phyloP scores from a whole-genome alignment of 1,284 basidiomycete genomes.

The Wallemia hederae region DNA sequence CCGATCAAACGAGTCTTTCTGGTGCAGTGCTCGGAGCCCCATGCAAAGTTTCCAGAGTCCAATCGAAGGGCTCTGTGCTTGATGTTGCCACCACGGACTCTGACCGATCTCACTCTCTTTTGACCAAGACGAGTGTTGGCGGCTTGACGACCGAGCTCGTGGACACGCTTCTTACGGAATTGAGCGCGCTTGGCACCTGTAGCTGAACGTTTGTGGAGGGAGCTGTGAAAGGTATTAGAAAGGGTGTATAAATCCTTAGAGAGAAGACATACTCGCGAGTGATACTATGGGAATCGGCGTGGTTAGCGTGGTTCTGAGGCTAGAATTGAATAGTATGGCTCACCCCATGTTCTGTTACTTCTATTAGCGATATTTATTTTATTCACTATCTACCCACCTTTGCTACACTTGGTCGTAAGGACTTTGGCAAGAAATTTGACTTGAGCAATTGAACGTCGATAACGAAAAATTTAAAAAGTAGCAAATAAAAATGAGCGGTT shows the following conservation, averaged over 20 bases:
- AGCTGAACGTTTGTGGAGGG: constrained; percentile 77
- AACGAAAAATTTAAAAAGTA: background rate
- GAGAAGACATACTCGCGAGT: background rate
- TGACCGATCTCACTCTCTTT: constrained; percentile 76
- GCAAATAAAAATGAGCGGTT: background rate
- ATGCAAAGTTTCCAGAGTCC: constrained; percentile 82
- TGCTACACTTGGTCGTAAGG: background rate
- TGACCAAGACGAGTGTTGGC: constrained; percentile 79
- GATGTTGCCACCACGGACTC: constrained; percentile 69
- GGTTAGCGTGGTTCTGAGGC: background rate
- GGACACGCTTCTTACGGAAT: constrained; percentile 98
- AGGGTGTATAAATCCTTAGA: no score
- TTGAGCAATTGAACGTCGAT: background rate
- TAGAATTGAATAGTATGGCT: background rate
- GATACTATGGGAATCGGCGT: background rate
- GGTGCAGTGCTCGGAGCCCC: constrained; percentile 73
- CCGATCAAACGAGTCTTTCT: constrained; percentile 77
- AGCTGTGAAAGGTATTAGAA: constrained; percentile 44
- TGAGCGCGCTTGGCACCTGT: constrained; percentile 76
- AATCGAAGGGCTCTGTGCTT: constrained; percentile 84
- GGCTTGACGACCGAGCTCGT: constrained; percentile 84
- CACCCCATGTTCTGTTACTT: background rate
- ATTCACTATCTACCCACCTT: background rate
- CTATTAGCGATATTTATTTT: no score
- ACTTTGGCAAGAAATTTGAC: background rate